Conservation (phyloP, 2,329 filamentous ascomycete genomes). For the Daldinia sp. region DNA sequence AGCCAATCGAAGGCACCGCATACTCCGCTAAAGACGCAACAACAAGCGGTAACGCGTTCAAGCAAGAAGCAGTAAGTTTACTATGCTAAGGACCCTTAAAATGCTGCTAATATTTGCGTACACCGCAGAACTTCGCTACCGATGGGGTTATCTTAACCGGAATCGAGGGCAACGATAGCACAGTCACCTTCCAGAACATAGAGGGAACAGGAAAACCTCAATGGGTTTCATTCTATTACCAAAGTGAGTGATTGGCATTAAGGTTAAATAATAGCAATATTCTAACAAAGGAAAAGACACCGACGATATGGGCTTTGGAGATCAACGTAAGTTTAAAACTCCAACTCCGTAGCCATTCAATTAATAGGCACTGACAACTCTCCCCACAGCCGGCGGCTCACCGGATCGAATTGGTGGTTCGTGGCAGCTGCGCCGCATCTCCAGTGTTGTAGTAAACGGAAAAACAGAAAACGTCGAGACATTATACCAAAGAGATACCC, state of each 20-base stretch:
- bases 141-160: slow-evolving; percentile 58
- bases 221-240: slow-evolving; percentile 67
- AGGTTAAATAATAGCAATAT: not conserved
- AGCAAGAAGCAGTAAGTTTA: slow-evolving; percentile 58
- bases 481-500: slow-evolving; percentile 61
- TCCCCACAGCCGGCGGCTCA: slow-evolving; percentile 54
- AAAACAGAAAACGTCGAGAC: slow-evolving; percentile 59
- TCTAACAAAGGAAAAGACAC: slow-evolving; percentile 49
- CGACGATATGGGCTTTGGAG: slow-evolving; percentile 68
- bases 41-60: slow-evolving; percentile 57
- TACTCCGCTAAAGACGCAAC: slow-evolving; percentile 57
- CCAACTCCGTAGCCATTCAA: not conserved
- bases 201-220: slow-evolving; percentile 60
- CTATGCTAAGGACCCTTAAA: not conserved
- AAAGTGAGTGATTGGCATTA: slow-evolving; percentile 47
- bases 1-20: slow-evolving; percentile 55
- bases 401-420: slow-evolving; percentile 67
- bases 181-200: slow-evolving; percentile 58
- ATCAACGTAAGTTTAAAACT: slow-evolving; percentile 50
- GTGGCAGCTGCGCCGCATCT: slow-evolving; percentile 67
- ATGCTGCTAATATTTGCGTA: slow-evolving; percentile 17
- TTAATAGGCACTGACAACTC: not conserved
- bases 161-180: slow-evolving; percentile 64
- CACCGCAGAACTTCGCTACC: slow-evolving; percentile 54
- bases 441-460: slow-evolving; percentile 66